phyloP scores from a whole-genome alignment of 768 basidiomycete genomes.

The Clitopilus hobsonii region DNA sequence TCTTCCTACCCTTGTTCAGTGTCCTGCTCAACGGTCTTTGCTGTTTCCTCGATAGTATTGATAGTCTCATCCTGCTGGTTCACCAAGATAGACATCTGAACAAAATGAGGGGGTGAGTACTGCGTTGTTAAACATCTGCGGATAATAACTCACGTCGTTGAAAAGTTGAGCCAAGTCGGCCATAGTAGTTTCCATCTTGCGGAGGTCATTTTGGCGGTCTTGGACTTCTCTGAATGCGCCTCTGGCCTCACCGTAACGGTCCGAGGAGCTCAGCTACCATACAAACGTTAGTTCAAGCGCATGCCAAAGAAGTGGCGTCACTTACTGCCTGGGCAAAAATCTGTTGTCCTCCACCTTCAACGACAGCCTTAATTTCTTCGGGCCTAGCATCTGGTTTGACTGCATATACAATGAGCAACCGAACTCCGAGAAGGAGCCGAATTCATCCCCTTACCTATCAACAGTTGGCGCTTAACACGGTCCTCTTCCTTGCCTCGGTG shows the following conservation, averaged over 20 bases:
- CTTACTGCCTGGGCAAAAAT: constrained; percentile 76
- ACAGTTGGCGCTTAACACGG: constrained; percentile 70
- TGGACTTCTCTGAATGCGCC: constrained; percentile 86
- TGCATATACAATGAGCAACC: constrained; percentile 17
- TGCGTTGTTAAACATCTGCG: neutral
- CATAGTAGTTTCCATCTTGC: constrained; percentile 80
- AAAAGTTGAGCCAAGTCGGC: constrained; percentile 89
- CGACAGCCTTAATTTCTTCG: constrained; percentile 71
- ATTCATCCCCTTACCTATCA: constrained; percentile 52
- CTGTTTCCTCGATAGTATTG: constrained; percentile 55
- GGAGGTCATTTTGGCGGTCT: constrained; percentile 80
- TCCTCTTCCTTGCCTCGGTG: constrained; percentile 59
- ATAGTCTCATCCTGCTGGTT: constrained; percentile 80
- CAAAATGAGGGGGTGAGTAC: neutral
- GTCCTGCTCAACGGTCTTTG: constrained; percentile 58
- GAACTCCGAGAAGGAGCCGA: neutral
- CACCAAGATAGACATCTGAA: constrained; percentile 73
- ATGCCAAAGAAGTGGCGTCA: constrained; percentile 3
- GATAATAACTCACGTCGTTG: constrained; percentile 55
- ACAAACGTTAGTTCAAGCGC: neutral
- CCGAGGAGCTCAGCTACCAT: constrained; percentile 64
- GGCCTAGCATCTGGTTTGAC: constrained; percentile 86
- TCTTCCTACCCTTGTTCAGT: constrained; percentile 58
- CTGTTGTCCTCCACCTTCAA: constrained; percentile 60
- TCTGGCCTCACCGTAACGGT: constrained; percentile 78